Percentiles rank a stretch among this genome's conserved stretches.
These are phyloP conservation scores for Rhizoctonia solani DNA, from an alignment of 1,284 basidiomycete species.

Conservation along the genomic window DNA sequence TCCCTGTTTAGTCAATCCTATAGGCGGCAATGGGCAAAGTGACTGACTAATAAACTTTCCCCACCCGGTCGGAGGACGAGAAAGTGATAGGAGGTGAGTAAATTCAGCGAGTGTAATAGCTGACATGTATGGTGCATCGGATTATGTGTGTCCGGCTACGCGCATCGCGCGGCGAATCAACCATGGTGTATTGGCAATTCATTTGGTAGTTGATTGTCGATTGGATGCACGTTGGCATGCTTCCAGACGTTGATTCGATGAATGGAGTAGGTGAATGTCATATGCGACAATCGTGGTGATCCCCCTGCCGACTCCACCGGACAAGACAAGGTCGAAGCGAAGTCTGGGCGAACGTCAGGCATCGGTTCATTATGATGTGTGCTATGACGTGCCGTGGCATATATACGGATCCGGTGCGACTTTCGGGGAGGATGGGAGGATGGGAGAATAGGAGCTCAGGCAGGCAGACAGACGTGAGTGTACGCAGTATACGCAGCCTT, in stretches of 20 bases:
- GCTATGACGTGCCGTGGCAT: background rate
- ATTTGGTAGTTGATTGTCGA: background rate
- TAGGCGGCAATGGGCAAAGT: background rate
- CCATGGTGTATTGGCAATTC: conserved; percentile 8
- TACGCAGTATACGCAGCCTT: no score
- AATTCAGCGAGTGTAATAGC: conserved; percentile 39
- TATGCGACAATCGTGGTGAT: background rate
- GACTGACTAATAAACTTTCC: conserved; percentile 32
- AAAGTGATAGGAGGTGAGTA: conserved; percentile 26
- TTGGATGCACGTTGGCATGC: background rate
- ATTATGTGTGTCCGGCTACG: no score
- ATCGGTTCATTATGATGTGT: background rate
- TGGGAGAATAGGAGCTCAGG: no score
- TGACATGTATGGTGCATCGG: no score
- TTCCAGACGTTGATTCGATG: no score
- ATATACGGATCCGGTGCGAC: no score
- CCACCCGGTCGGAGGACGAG: conserved; percentile 39
- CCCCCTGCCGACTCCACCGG: background rate
- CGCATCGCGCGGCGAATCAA: background rate
- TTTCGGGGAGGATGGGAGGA: no score
- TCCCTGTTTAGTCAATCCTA: no score
- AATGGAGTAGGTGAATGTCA: no score
- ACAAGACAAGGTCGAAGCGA: background rate
- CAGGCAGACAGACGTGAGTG: no score
- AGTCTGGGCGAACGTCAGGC: background rate